Percentiles rank a stretch among this genome's conserved stretches.
These are phyloP conservation scores for Grosmannia serpens DNA, from an alignment of 2,329 filamentous ascomycete genomes.

Conservation along the genomic window DNA sequence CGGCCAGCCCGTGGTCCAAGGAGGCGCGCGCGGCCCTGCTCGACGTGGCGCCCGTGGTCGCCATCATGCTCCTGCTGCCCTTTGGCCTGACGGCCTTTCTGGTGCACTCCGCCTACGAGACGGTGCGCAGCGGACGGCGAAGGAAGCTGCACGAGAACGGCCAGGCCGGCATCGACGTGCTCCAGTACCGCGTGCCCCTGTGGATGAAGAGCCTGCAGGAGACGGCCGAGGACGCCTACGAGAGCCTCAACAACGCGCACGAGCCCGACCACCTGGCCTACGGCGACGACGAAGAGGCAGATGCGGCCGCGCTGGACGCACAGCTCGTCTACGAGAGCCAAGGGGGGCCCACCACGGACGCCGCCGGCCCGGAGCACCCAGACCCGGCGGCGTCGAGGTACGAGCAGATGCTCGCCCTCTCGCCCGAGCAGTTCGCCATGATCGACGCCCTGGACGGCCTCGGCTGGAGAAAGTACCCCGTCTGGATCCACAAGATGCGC, in stretches of 20 bases:
- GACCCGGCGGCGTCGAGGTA: slow-evolving; percentile 11
- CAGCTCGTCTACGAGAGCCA: neutral
- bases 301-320: neutral
- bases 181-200: slow-evolving; percentile 64
- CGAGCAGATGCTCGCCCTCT: slow-evolving; percentile 56
- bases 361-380: neutral
- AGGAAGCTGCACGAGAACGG: slow-evolving; percentile 67
- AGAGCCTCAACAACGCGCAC: slow-evolving; percentile 52
- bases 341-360: neutral
- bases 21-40: slow-evolving; percentile 6
- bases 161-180: slow-evolving; percentile 52
- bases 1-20: slow-evolving; percentile 8
- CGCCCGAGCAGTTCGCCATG: slow-evolving; percentile 73
- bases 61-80: slow-evolving; percentile 60
- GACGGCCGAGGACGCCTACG: slow-evolving; percentile 67
- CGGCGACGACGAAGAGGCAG: neutral
- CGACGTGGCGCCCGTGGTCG: slow-evolving; percentile 36
- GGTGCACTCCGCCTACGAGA: slow-evolving; percentile 66
- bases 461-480: slow-evolving; percentile 52
- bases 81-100: slow-evolving; percentile 62
- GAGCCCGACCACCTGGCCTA: slow-evolving; percentile 54
- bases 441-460: slow-evolving; percentile 62
- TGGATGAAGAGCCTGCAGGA: slow-evolving; percentile 64
- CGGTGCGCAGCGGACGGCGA: slow-evolving; percentile 58
- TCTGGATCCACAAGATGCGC: slow-evolving; percentile 65